Evolutionary conservation across 768 basidiomycete genomes (phyloP).

Genomic region (Cystobasidium onofrii): DNA sequence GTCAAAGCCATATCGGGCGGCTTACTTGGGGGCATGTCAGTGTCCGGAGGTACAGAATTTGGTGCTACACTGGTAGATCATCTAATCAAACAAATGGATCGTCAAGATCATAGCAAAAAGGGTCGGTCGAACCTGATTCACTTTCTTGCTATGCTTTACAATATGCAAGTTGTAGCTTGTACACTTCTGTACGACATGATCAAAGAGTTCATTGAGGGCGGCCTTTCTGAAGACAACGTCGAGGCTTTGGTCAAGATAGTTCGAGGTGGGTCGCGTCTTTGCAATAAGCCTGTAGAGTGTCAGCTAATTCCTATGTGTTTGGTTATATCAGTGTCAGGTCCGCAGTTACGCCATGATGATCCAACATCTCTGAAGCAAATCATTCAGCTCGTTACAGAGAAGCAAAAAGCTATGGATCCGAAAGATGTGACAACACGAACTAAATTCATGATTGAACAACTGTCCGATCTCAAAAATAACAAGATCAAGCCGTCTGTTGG

Average conservation of each 20-base stretch:
- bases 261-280: constrained; percentile 60
- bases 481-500: constrained; percentile 56
- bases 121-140: constrained; percentile 81
- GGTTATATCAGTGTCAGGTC: constrained; percentile 65
- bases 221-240: constrained; percentile 66
- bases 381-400: constrained; percentile 16
- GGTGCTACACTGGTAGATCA: constrained; percentile 19
- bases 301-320: too few species aligned
- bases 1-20: constrained; percentile 34
- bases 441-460: constrained; percentile 89
- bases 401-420: not conserved
- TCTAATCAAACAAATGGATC: not conserved
- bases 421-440: constrained; percentile 69
- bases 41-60: constrained; percentile 15
- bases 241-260: constrained; percentile 79
- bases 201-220: constrained; percentile 58
- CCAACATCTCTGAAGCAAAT: constrained; percentile 59
- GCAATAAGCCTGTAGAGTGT: too few species aligned
- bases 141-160: constrained; percentile 84
- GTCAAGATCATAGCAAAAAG: constrained; percentile 55
- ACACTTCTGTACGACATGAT: constrained; percentile 85
- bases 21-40: constrained; percentile 19
- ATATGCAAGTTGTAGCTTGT: constrained; percentile 86
- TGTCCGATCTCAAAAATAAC: constrained; percentile 86
- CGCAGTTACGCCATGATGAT: constrained; percentile 83